These are phyloP conservation scores for Ophiognomonia clavigignenti-juglandacearum DNA, from an alignment of 2,329 filamentous ascomycete genomes.

Conservation along the genomic window DNA sequence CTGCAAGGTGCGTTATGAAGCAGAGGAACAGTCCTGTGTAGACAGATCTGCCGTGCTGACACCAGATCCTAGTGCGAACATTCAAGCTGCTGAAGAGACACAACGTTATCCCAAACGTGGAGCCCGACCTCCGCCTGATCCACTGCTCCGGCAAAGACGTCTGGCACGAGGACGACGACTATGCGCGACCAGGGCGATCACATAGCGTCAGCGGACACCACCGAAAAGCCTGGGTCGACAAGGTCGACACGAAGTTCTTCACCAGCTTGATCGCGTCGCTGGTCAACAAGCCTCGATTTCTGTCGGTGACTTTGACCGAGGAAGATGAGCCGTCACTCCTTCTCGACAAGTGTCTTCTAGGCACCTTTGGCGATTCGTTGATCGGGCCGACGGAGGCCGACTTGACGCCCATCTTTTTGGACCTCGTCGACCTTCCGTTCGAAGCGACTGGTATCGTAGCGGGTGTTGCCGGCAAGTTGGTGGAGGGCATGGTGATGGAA, in stretches of 20 bases:
- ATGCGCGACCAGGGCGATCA: conserved; percentile 26
- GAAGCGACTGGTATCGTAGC: conserved; percentile 95
- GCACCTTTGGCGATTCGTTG: conserved; percentile 65
- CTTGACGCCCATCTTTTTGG: conserved; percentile 81
- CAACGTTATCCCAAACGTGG: conserved; percentile 68
- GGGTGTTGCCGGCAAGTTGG: conserved; percentile 79
- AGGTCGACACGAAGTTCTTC: conserved; percentile 59
- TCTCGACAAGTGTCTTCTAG: conserved; percentile 63
- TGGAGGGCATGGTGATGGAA: conserved; percentile 60
- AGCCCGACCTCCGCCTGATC: conserved; percentile 64
- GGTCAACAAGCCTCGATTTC: conserved; percentile 60
- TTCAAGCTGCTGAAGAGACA: conserved; percentile 78
- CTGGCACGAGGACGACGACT: conserved; percentile 32
- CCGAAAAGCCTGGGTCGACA: conserved; percentile 47
- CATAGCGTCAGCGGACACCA: conserved; percentile 33
- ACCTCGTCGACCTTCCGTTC: conserved; percentile 73
- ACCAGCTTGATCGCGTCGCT: conserved; percentile 58
- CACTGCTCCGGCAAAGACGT: conserved; percentile 70
- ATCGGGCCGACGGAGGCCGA: conserved; percentile 69
- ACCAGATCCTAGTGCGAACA: conserved; percentile 51
- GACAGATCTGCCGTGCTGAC: background rate
- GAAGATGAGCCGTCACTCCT: conserved; percentile 71
- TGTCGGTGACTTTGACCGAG: conserved; percentile 68
- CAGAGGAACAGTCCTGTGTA: background rate
- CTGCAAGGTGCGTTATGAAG: conserved; percentile 49